Base-by-base conservation (phyloP, 352 stramenopile species). In the Pythium insidiosum region DNA sequence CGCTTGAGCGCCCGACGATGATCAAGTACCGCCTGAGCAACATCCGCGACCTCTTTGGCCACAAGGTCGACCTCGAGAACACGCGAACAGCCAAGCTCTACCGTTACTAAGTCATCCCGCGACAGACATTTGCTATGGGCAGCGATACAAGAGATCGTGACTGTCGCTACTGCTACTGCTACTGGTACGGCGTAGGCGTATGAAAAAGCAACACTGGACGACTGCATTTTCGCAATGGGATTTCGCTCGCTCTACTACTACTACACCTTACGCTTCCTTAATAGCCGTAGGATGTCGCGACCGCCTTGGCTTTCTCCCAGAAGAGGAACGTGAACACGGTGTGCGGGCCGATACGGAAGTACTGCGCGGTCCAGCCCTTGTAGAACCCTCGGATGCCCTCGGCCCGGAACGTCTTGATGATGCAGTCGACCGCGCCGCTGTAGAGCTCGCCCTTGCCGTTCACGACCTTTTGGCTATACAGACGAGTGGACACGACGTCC, bases 21-120 rank as follows among this genome's bases (percentile, higher is more conserved):
- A 99, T 99, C 78, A 99, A 99, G 83, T 99, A 99, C 73, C 83
- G 94, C 28, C 95, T 99, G 53, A 98, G 91, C 62, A 99, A 99
- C 76, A 99, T 99, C 66, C 84, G 96, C 46, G 95, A 99, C 66
- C 90, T 99, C 46, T 99, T 99, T 65, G 97, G 97, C 56, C 97
- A 99, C 79, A 99, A 99, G 84, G 84, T 98, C 33, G 95, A 98
- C 69, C 78, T 99, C 58, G 91, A 95, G 40, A 84, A 96, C 61
- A 98, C 95, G 28, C 77, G 76, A 76, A 95, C 84, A 56, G 94
- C 94, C 58, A 88, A 91, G 56, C 58, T 94, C 31, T 91, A 89
- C 63, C 81, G 81, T 64, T 82, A 88, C 66, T 88, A 84, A 43
- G 44, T 29, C 15, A 1, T 28, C 13, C 30, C 22, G 43, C 28